Conservation (phyloP, 2,329 filamentous ascomycete genomes). For the Thermoascus crustaceus region DNA sequence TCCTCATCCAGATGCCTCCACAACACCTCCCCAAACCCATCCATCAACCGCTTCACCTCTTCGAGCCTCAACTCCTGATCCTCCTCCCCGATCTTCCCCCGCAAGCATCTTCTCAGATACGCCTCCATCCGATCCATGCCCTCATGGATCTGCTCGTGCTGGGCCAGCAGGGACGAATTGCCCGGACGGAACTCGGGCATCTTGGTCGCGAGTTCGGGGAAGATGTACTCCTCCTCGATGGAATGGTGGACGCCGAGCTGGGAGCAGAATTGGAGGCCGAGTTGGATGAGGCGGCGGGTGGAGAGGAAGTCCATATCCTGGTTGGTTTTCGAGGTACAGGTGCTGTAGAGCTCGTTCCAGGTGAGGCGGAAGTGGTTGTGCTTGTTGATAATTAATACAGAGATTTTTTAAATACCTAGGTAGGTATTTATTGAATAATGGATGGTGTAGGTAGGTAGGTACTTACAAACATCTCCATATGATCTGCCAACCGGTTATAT, state of each 20-base stretch:
- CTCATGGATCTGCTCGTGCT: slow-evolving; percentile 71
- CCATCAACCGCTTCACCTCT: slow-evolving; percentile 63
- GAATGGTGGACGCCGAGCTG: slow-evolving; percentile 69
- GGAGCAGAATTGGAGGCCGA: slow-evolving; percentile 60
- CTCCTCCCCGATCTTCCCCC: slow-evolving; percentile 58
- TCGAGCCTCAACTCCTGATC: slow-evolving; percentile 46
- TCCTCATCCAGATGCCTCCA: slow-evolving; percentile 82
- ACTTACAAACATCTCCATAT: slow-evolving; percentile 65
- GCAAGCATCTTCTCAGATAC: slow-evolving; percentile 56
- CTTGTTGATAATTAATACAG: slow-evolving; percentile 33
- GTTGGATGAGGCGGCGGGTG: slow-evolving; percentile 58
- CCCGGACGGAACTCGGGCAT: slow-evolving; percentile 69
- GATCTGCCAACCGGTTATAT: slow-evolving; percentile 66
- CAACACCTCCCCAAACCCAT: slow-evolving; percentile 67
- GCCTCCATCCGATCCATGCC: slow-evolving; percentile 61
- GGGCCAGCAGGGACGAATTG: slow-evolving; percentile 59
- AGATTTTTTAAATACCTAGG: slow-evolving; percentile 5
- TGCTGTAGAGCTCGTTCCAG: slow-evolving; percentile 64
- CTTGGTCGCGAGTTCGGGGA: slow-evolving; percentile 64
- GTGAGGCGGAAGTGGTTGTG: slow-evolving; percentile 68
- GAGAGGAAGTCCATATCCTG: slow-evolving; percentile 57
- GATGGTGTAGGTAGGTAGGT: slow-evolving; percentile 3
- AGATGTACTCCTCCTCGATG: slow-evolving; percentile 76
- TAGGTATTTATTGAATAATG: slow-evolving; percentile 2
- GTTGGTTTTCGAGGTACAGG: slow-evolving; percentile 51